Evolutionary conservation across 1,139 yeast species (phyloP).

Genomic region (Kurtzmaniella quercitrusa): DNA sequence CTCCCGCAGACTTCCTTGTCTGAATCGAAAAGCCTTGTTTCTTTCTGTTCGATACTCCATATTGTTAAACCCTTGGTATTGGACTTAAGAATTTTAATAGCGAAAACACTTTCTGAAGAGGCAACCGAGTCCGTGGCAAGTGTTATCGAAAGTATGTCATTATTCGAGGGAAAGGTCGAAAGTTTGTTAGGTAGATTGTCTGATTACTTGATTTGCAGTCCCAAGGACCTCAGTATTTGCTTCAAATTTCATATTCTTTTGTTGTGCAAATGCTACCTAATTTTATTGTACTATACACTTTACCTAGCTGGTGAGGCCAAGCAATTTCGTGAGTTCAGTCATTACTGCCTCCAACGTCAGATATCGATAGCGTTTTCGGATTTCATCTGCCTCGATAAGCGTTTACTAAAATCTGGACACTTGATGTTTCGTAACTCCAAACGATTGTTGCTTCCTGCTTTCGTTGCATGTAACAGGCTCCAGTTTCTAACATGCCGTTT

Average conservation of each 20-base stretch:
- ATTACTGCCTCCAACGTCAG: not conserved
- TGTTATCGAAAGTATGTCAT: not conserved
- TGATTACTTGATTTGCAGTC: not conserved
- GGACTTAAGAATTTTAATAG: not conserved
- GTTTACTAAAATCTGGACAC: not conserved
- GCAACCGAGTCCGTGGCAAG: not conserved
- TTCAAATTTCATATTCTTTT: not conserved
- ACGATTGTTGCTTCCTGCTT: not conserved
- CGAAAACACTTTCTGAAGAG: not conserved
- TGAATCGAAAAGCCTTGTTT: not conserved
- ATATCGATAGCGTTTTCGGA: not conserved
- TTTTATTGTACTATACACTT: not conserved
- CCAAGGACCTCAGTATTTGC: not conserved
- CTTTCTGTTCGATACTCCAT: not conserved
- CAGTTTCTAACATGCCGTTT: not conserved
- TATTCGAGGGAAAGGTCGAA: not conserved
- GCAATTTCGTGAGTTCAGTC: not conserved
- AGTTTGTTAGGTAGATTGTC: not conserved
- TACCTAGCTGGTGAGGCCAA: not conserved
- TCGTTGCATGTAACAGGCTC: not conserved
- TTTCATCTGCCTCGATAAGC: not conserved
- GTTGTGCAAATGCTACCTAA: not conserved
- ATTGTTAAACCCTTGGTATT: not conserved
- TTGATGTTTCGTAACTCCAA: not conserved
- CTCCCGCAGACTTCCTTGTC: not conserved